Evolutionary conservation across 1,139 yeast genomes (phyloP).

Genomic region (Ogataea hybrid): DNA sequence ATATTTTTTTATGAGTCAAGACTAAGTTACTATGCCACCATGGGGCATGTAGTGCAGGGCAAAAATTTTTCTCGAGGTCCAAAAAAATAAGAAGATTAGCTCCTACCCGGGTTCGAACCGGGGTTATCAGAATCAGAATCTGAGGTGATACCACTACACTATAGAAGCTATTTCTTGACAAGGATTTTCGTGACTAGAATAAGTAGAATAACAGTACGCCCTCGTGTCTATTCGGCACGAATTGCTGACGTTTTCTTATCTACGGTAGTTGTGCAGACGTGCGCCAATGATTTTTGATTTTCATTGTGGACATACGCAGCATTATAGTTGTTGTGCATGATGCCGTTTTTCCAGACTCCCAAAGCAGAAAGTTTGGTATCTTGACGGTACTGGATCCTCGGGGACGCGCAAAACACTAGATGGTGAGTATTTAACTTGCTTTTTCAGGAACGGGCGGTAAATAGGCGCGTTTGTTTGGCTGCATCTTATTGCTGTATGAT

Average conservation of each 20-base stretch:
- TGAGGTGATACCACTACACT: constrained; percentile 36
- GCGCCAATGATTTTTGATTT: background rate
- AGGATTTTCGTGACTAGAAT: background rate
- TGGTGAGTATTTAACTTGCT: background rate
- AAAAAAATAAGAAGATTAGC: constrained; percentile 20
- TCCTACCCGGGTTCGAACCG: constrained; percentile 37
- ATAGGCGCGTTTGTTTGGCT: constrained; percentile 1
- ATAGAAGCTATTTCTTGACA: constrained; percentile 27
- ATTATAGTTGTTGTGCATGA: constrained; percentile 3
- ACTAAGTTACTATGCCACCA: background rate
- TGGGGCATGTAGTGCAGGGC: background rate
- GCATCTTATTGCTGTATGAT: background rate
- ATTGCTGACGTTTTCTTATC: background rate
- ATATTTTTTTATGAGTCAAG: background rate
- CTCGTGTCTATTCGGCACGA: background rate
- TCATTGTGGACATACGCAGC: background rate
- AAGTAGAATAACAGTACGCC: background rate
- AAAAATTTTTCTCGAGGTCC: background rate
- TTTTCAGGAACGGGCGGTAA: constrained; percentile 1
- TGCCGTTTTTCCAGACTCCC: constrained; percentile 6
- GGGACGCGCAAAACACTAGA: background rate
- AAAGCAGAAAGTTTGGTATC: constrained; percentile 2
- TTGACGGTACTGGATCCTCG: background rate
- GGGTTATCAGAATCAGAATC: constrained; percentile 36
- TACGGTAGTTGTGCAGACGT: background rate